Percentiles rank a stretch among this genome's conserved stretches.
Evolutionary conservation across 2,329 filamentous ascomycete species (phyloP).

Genomic region (Phyllosticta citribraziliensis): DNA sequence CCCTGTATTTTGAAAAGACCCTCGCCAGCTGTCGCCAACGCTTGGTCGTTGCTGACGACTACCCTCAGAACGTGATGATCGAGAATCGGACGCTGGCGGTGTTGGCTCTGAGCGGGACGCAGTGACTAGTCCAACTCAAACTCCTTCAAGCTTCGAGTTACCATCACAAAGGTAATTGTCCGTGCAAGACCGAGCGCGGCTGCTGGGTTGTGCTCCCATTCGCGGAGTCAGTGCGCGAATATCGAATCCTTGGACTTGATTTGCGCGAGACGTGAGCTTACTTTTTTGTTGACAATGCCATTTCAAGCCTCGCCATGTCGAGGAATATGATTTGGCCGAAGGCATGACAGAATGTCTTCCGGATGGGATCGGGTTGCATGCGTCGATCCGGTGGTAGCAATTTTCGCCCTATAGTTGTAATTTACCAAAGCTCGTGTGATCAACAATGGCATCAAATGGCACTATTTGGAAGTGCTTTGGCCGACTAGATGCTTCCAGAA

Average conservation of each 20-base stretch:
- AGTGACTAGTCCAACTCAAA: not conserved
- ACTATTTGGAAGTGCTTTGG: not conserved
- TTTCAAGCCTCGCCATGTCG: not conserved
- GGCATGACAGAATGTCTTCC: not conserved
- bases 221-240: not conserved
- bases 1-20: not conserved
- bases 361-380: not conserved
- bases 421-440: not conserved
- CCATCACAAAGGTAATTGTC: not conserved
- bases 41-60: not conserved
- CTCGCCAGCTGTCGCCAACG: not conserved
- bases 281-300: not conserved
- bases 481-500: not conserved
- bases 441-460: not conserved
- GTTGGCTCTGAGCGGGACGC: not conserved
- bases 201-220: not conserved
- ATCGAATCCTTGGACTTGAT: not conserved
- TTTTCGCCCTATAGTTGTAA: not conserved
- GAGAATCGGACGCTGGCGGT: not conserved
- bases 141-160: not conserved
- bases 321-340: not conserved
- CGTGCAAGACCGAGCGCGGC: not conserved
- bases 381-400: not conserved
- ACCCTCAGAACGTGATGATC: not conserved
- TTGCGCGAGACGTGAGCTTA: not conserved